Evolutionary conservation across 2,329 filamentous ascomycete genomes (phyloP), one percentile per base, ranked within the genome.

Genomic region (Coccinonectria pachysandricola): DNA sequence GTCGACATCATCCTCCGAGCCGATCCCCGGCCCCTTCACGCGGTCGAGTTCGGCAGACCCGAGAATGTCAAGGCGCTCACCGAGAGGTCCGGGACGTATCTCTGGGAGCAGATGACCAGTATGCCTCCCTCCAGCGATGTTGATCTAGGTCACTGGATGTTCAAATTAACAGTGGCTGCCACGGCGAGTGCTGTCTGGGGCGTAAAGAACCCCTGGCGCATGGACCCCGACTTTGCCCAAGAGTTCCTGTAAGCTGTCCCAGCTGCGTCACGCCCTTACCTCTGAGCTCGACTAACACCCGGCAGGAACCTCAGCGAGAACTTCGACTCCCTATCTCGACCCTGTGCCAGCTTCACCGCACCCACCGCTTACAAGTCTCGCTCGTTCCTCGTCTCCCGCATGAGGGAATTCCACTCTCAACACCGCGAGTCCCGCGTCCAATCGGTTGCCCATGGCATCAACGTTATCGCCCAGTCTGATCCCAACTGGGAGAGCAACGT

Each of bases 151-250:
- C 35, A 34, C 7, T 52, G 46, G 48, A 34, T 52, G 15, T 52
- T 52, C 28, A 37, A 43, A 8, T 12, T 48, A 19, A 40, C 46
- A 4, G 43, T 47, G 6, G 42, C 48, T n/a, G 45, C 47, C n/a
- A 43, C 49, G 6, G 48, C 49, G 1, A 49, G 35, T 17, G 45
- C 49, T 12, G 44, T 50, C 12, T 52, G 49, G 49, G 49, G 49
- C 4, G 34, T 37, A 3, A 26, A 40, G 17, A 52, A 52, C 25
- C 49, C 49, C 3, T 52, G 48, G 48, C 37, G 44, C 3, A 40
- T 45, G 32, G 48, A 52, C 12, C 28, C 30, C 5, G 45, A 52
- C 24, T 52, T 52, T 22, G 35, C 45, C 2, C 34, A 43, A 8
- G 44, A 49, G 13, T 52, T 51, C 28, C 48, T 51, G 48, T 42